Evolutionary conservation across 257 asterid genomes (phyloP).

Genomic region (Penstemon eatonii): DNA sequence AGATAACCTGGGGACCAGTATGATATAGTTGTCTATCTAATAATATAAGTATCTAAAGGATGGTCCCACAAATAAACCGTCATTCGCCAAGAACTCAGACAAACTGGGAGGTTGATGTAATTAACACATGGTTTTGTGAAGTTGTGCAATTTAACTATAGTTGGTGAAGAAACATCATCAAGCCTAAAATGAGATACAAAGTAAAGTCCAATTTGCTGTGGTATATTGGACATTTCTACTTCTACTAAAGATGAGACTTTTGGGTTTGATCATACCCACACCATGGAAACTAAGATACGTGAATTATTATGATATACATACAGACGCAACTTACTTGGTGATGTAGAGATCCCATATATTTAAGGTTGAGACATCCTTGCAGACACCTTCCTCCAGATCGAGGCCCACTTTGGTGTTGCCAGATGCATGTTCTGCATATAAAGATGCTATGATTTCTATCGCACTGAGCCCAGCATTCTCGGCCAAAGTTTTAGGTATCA

Average conservation of each 20-base stretch:
- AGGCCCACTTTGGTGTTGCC: slow-evolving; percentile 83
- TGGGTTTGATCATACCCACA: background rate
- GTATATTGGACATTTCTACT: background rate
- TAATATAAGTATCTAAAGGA: background rate
- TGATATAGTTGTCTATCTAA: background rate
- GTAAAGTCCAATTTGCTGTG: background rate
- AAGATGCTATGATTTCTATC: slow-evolving; percentile 81
- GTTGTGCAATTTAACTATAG: background rate
- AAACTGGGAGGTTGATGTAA: background rate
- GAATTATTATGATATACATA: no score
- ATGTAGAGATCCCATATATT: slow-evolving; percentile 79
- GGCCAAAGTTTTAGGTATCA: slow-evolving; percentile 90
- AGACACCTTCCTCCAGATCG: slow-evolving; percentile 76
- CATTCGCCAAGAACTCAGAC: background rate
- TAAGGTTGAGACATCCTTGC: slow-evolving; percentile 67
- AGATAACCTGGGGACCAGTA: background rate
- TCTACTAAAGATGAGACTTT: background rate
- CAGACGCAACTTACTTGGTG: slow-evolving; percentile 64
- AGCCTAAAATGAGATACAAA: background rate
- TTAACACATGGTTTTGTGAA: background rate
- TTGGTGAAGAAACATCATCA: background rate
- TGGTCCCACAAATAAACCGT: background rate
- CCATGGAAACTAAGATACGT: background rate
- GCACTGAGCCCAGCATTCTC: slow-evolving; percentile 99
- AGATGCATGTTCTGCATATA: slow-evolving; percentile 88